These are phyloP conservation scores for Nigrospora oryzae DNA, from an alignment of 2,329 filamentous ascomycete species.

Conservation along the genomic window DNA sequence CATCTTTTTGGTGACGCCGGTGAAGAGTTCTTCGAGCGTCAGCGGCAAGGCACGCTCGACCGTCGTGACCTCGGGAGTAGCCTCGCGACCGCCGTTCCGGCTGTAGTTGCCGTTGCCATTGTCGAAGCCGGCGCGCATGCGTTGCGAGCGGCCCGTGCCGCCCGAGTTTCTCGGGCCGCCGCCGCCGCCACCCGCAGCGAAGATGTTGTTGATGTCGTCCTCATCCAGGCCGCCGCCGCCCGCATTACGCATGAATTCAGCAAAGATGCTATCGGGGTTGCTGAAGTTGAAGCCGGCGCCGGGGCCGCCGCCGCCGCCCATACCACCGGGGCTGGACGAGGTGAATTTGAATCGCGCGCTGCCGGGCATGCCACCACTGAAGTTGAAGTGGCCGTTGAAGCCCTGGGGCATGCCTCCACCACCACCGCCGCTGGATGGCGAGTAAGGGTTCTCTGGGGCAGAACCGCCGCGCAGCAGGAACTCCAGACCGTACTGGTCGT, in stretches of 20 bases:
- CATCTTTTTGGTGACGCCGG: conserved; percentile 88
- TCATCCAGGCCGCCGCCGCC: conserved; percentile 14
- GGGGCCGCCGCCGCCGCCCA: conserved; percentile 46
- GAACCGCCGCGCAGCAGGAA: conserved; percentile 78
- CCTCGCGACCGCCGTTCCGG: conserved; percentile 28
- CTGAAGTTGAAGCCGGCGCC: conserved; percentile 71
- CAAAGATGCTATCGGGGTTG: conserved; percentile 76
- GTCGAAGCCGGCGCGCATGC: conserved; percentile 28
- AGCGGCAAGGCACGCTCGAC: conserved; percentile 78
- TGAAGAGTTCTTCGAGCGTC: conserved; percentile 80
- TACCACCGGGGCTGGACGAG: conserved; percentile 42
- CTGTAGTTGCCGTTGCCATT: conserved; percentile 8
- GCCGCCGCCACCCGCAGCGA: conserved; percentile 35
- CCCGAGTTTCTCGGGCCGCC: conserved; percentile 15
- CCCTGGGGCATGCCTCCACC: conserved; percentile 45
- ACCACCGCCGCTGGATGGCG: conserved; percentile 36
- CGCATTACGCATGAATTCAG: conserved; percentile 64
- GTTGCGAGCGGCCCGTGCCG: conserved; percentile 14
- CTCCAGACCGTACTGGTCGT: conserved; percentile 91
- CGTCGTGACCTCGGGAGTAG: conserved; percentile 79
- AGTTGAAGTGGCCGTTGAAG: conserved; percentile 40
- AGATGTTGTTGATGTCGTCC: conserved; percentile 19
- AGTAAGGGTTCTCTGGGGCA: conserved; percentile 55
- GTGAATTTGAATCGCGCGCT: conserved; percentile 56
- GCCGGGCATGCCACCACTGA: conserved; percentile 35